phyloP scores from a whole-genome alignment of 2,329 filamentous ascomycete genomes.

The Ilyonectria robusta region DNA sequence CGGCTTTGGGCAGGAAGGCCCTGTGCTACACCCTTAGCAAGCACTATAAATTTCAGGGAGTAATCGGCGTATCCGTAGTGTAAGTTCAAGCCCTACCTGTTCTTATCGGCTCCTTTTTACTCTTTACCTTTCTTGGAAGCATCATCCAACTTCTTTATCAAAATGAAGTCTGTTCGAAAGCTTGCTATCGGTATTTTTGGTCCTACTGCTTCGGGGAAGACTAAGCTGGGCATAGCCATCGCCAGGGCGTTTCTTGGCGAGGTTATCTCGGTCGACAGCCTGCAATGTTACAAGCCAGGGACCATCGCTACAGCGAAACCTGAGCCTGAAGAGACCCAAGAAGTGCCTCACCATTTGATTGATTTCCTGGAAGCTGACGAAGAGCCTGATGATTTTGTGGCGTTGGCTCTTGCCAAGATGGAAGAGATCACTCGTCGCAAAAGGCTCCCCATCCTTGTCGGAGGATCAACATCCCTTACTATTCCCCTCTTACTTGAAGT shows the following conservation, averaged over 20 bases:
- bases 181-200: slow-evolving; percentile 13
- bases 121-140: no score
- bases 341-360: slow-evolving; percentile 11
- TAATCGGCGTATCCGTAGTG: no score
- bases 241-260: slow-evolving; percentile 1
- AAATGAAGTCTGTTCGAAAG: background rate
- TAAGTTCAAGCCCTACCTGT: no score
- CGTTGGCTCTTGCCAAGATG: background rate
- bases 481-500: background rate
- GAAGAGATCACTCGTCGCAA: slow-evolving; percentile 9
- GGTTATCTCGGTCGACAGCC: slow-evolving; percentile 12
- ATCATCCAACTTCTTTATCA: background rate
- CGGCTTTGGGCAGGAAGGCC: no score
- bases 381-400: slow-evolving; percentile 12
- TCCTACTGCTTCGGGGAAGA: slow-evolving; percentile 13
- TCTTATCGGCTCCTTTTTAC: no score
- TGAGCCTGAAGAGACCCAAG: background rate
- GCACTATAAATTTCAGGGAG: no score
- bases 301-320: slow-evolving; percentile 1
- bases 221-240: slow-evolving; percentile 3
- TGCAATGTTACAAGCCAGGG: slow-evolving; percentile 3
- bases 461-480: slow-evolving; percentile 12
- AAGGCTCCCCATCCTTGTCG: slow-evolving; percentile 6
- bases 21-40: no score
- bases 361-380: slow-evolving; percentile 6